Base-by-base conservation (phyloP, 2,329 filamentous ascomycete genomes). In the Stachybotrys echinatus region DNA sequence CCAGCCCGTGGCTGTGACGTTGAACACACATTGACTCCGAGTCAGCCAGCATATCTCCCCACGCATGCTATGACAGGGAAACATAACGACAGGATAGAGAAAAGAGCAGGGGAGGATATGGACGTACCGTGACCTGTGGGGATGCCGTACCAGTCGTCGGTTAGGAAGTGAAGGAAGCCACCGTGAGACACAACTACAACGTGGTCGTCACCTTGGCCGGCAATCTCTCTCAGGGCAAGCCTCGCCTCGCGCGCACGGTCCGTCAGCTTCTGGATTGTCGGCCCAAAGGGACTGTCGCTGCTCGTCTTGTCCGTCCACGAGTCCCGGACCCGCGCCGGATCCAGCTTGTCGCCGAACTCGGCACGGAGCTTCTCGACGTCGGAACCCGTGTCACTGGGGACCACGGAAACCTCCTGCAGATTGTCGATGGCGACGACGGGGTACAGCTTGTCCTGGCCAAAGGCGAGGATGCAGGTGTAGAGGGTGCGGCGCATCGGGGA, bases 401-500 rank as follows among this genome's bases (percentile, higher is more conserved):
- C 72, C 48, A 84, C 77, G 5, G 83, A 86, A 0, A 89, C 84
- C 68, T 96, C 92, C 68, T 96, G 92, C 5, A 89, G 71, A 54
- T 88, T 82, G 1, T 89, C 89, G 12, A 94, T 71, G 2, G 85
- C 83, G 22, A 87, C 69, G 47, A 95, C 77, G 49, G 66, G 66
- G 27, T 67, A 65, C 6, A 70, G 67, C 6, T 57, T 51, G 20
- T 74, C 60, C 47, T 81, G 74, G 18, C 76, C 77, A 66, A 95
- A 95, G 43, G 81, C 79, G 48, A 83, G 71, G 23, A 90, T 75
- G 31, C 87, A 85, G 2, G 91, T 96, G 68, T 89, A 83, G 43
- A 96, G 75, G 2, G 91, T 95, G 54, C 91, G 83, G 47, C 86
- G 84, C 57, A 95, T 77, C 6, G 91, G 90, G 1, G 89, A 94